Evolutionary conservation across 2,329 filamentous ascomycete species (phyloP), one percentile per base, ranked within the genome.

Genomic region (Penicillium occitanis): DNA sequence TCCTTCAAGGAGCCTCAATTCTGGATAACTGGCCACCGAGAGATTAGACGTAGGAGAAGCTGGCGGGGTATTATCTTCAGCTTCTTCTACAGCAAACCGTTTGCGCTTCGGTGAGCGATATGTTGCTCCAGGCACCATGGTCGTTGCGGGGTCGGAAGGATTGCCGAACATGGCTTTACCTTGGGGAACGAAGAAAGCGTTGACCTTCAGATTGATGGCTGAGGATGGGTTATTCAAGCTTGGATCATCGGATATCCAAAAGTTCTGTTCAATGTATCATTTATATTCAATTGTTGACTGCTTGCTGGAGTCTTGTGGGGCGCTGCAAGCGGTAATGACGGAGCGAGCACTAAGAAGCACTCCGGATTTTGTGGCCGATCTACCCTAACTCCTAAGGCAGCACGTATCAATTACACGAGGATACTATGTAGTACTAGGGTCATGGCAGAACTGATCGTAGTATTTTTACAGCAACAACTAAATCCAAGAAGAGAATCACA

Each of bases 81-180:
- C 71, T 28, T 77, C 76, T 40, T 55, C 35, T 35, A 75, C 72
- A 22, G 73, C 70, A 64, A 72, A 71, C 70, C 76, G 72, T 71
- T 77, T 78, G 68, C 74, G 74, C 70, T 76, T 78, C 42, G 74
- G 72, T 35, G 72, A 77, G 61, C 71, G 73, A 66, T 71, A 72
- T 61, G 60, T 68, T 66, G 70, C 68, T 35, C 72, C 70, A 69
- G 72, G 69, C 71, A 74, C 77, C 73, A 74, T 76, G 30, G 61
- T 46, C 69, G 22, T 58, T 58, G 71, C 71, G 73, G 72, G 71
- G 70, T 69, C 70, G 64, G 68, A 67, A 64, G 65, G n/a, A 42
- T 64, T 37, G 37, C 40, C 28, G 62, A 50, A 30, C 48, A 62
- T 62, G 35, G 14, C 44, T 30, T 62, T 50, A 25, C 53, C 53